A percentile compares a stretch with the other conserved stretches of the same genome.
phyloP scores from a whole-genome alignment of 495 filamentous ascomycete species.

The Penicillium dipodomyicola region DNA sequence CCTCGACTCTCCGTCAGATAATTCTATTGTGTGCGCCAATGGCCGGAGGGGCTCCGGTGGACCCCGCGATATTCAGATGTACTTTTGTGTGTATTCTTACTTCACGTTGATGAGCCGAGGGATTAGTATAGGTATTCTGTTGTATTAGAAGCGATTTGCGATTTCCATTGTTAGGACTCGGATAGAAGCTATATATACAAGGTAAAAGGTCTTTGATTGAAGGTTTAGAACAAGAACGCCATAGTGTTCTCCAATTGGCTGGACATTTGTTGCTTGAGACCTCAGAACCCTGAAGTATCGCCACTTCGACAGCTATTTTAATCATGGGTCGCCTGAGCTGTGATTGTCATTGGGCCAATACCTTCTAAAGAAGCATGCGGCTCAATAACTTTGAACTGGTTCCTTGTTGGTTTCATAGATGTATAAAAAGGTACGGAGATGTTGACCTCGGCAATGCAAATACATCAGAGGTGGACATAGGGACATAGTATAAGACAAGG shows the following conservation, averaged over 20 bases:
- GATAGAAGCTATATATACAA: not conserved
- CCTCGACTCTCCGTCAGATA: constrained; percentile 1
- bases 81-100: not conserved
- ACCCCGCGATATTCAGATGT: constrained; percentile 20
- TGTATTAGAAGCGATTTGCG: not conserved
- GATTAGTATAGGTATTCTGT: not conserved
- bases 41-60: constrained; percentile 24
- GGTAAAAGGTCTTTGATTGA: not conserved
- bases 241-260: constrained; percentile 11
- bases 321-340: not conserved
- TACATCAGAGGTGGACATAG: not conserved
- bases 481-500: not conserved
- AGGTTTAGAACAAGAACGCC: not conserved
- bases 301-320: constrained; percentile 9
- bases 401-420: not conserved
- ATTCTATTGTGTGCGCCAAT: constrained; percentile 22
- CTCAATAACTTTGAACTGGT: not conserved
- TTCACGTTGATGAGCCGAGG: not conserved
- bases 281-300: constrained; percentile 12
- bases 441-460: constrained; percentile 6
- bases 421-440: not conserved
- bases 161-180: not conserved
- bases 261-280: constrained; percentile 1
- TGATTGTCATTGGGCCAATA: not conserved
- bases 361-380: not conserved